phyloP scores from a whole-genome alignment of 768 basidiomycete genomes.

The Ramaria sp. region DNA sequence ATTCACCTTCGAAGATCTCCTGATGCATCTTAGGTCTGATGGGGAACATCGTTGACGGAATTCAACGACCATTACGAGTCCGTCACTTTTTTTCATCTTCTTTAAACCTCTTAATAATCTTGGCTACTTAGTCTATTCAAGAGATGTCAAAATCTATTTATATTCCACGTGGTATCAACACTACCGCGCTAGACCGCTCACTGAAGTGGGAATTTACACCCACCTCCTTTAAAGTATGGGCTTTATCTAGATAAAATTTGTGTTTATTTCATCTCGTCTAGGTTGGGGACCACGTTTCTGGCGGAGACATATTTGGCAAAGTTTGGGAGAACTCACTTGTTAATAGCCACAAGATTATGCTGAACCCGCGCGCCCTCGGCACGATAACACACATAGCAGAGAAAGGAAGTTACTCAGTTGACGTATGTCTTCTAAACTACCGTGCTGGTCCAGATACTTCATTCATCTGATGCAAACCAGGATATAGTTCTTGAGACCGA shows the following conservation, averaged over 20 bases:
- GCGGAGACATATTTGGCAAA: slow-evolving; percentile 90
- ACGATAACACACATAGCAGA: slow-evolving; percentile 90
- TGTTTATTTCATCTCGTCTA: slow-evolving; percentile 18
- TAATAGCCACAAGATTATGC: slow-evolving; percentile 95
- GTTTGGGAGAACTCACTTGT: slow-evolving; percentile 98
- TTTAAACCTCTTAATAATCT: slow-evolving; percentile 9
- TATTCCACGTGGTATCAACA: slow-evolving; percentile 98
- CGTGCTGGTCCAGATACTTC: background rate
- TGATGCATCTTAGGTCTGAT: slow-evolving; percentile 60
- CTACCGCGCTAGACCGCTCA: slow-evolving; percentile 80
- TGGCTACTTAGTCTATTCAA: slow-evolving; percentile 67
- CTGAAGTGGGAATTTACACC: slow-evolving; percentile 95
- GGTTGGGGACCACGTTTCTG: slow-evolving; percentile 95
- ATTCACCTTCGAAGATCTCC: background rate
- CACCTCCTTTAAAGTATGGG: slow-evolving; percentile 54
- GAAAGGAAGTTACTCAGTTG: slow-evolving; percentile 85
- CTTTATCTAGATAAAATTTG: background rate
- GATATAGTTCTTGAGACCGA: slow-evolving; percentile 96
- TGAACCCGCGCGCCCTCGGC: slow-evolving; percentile 86
- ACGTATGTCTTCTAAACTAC: slow-evolving; percentile 40
- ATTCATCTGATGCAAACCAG: slow-evolving; percentile 25
- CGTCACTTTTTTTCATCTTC: slow-evolving; percentile 18
- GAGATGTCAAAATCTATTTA: slow-evolving; percentile 98
- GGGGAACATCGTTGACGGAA: slow-evolving; percentile 99
- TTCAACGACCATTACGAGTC: slow-evolving; percentile 85